These are phyloP conservation scores for Davidsoniella neocaledoniae DNA, from an alignment of 2,329 filamentous ascomycete genomes.

Conservation along the genomic window DNA sequence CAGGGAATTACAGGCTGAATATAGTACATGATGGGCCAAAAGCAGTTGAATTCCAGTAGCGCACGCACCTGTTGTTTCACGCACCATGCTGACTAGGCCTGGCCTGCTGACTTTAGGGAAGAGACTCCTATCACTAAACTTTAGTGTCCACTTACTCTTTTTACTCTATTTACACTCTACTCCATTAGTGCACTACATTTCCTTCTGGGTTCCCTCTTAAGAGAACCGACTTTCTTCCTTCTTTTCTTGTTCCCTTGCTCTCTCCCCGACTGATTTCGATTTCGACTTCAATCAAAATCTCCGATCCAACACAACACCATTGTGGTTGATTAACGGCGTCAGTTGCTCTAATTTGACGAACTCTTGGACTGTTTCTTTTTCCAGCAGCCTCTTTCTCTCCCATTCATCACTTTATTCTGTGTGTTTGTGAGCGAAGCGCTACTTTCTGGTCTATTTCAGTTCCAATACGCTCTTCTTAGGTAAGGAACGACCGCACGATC, in stretches of 20 bases:
- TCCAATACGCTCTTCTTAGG: slow-evolving; percentile 9
- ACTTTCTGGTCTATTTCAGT: slow-evolving; percentile 12
- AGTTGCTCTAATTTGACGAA: not conserved
- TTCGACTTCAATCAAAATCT: not conserved
- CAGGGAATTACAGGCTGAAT: too few relatives aligned
- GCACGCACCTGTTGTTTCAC: too few relatives aligned
- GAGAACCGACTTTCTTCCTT: not conserved
- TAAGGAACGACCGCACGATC: not conserved
- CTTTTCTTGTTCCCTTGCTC: not conserved
- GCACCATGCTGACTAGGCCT: too few relatives aligned
- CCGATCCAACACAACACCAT: slow-evolving; percentile 1
- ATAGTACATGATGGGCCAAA: too few relatives aligned
- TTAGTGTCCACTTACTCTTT: too few relatives aligned
- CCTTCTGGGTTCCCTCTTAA: too few relatives aligned
- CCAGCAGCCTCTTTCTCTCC: slow-evolving; percentile 7
- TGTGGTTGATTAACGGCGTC: slow-evolving; percentile 2
- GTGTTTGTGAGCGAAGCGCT: slow-evolving; percentile 11
- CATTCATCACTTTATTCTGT: slow-evolving; percentile 4
- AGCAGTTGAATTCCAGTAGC: too few relatives aligned
- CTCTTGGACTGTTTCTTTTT: slow-evolving; percentile 9
- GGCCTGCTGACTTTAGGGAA: too few relatives aligned
- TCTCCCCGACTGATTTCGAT: not conserved
- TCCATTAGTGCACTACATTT: too few relatives aligned
- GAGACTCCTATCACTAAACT: too few relatives aligned
- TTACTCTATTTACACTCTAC: too few relatives aligned